Evolutionary conservation across 495 filamentous ascomycete genomes (phyloP).

Genomic region (Aspergillus campestris): DNA sequence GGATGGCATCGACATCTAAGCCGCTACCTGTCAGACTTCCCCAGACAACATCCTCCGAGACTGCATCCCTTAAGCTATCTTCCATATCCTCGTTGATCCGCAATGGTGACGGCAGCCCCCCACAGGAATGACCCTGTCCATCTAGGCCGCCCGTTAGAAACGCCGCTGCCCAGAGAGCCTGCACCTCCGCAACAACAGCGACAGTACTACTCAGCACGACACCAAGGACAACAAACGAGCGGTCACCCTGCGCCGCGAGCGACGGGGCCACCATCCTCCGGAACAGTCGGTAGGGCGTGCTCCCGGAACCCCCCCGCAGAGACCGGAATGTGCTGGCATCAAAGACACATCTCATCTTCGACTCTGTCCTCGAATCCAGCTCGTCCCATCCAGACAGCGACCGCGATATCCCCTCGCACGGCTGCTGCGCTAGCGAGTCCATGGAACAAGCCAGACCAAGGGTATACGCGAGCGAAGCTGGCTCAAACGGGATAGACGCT

Average conservation of each 20-base stretch:
- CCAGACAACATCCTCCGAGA: conserved; percentile 23
- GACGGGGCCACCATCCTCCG: conserved; percentile 48
- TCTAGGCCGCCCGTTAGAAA: conserved; percentile 33
- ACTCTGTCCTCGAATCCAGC: conserved; percentile 9
- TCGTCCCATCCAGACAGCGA: conserved; percentile 6
- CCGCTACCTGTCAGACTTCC: conserved; percentile 18
- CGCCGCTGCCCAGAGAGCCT: conserved; percentile 60
- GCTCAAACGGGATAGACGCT: conserved; percentile 47
- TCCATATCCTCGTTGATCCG: conserved; percentile 5
- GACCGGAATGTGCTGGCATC: conserved; percentile 1
- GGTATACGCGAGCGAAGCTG: conserved; percentile 15
- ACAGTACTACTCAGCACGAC: conserved; percentile 47
- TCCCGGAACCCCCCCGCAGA: conserved; percentile 14
- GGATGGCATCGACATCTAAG: conserved; percentile 21
- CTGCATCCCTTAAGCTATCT: conserved; percentile 7
- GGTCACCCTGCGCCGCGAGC: conserved; percentile 42
- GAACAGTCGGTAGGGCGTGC: conserved; percentile 39
- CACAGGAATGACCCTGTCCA: not conserved
- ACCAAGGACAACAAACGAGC: conserved; percentile 55
- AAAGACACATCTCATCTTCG: conserved; percentile 5
- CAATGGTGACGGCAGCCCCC: not conserved
- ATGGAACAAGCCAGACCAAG: conserved; percentile 10
- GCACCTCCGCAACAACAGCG: conserved; percentile 49
- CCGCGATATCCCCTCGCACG: not conserved
- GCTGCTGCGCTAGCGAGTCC: too few relatives aligned